phyloP scores from a whole-genome alignment of 2,329 filamentous ascomycete genomes.

The Monosporascus sp. region DNA sequence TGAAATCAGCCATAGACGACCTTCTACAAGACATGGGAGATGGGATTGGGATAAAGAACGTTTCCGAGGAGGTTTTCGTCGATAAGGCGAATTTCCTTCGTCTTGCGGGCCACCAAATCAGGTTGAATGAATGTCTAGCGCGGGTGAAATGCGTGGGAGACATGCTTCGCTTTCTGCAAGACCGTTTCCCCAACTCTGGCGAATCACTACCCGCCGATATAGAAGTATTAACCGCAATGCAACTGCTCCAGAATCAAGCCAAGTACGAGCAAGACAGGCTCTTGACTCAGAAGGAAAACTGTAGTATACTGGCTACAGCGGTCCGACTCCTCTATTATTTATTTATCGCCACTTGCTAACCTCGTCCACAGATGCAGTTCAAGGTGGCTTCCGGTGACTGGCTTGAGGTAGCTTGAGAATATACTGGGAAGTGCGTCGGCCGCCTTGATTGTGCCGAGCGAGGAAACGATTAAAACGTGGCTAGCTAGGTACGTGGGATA shows the following conservation, averaged over 20 bases:
- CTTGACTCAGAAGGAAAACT: no score
- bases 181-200: fast-evolving
- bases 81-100: no score
- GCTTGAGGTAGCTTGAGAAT: no score
- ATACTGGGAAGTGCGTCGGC: no score
- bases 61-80: not conserved
- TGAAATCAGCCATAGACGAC: not conserved
- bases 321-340: no score
- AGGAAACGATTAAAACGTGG: no score
- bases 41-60: not conserved
- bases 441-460: no score
- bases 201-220: not conserved
- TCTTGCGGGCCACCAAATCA: not conserved
- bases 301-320: no score
- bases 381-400: no score
- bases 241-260: not conserved
- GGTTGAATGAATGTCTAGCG: not conserved
- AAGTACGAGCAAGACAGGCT: not conserved
- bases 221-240: not conserved
- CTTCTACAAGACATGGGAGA: not conserved
- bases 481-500: no score
- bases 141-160: not conserved
- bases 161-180: not conserved
- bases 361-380: no score
- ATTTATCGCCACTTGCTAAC: no score